Base-by-base conservation (phyloP, 208 protist species). In the Trypanosoma brucei region DNA sequence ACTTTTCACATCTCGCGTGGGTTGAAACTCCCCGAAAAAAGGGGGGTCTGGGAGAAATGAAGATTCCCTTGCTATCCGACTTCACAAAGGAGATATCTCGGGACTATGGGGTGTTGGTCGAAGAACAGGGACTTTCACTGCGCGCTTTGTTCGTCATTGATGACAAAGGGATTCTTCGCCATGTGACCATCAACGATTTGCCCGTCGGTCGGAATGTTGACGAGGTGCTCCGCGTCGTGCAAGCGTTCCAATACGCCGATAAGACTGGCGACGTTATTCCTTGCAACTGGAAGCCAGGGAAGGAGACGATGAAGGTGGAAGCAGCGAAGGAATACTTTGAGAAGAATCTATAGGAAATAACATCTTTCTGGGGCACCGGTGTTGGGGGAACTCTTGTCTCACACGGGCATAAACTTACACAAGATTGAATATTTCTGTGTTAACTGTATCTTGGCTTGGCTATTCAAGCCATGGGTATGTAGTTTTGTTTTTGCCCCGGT, bases 81-180 rank as follows among this genome's bases (percentile, higher is more conserved):
- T 85, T 97, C 44, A 96, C 75, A 44, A 95, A 96, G 79, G 76
- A 91, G 36, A 97, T 99, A 46, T 68, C 92, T 0, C 73, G 81
- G 40, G 91, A 96, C 81, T 99, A 98, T 70, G 96, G 96, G 39
- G 94, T 98, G 0, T 89, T 98, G 58, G 86, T 98, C 55, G 86
- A 95, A 62, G 76, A 84, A 7, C 84, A 70, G 14, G 88, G 93
- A 30, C 67, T 97, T 45, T 63, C 92, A 35, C 76, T 96, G 42
- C 91, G 95, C 55, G 97, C 95, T 35, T 80, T 97, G 1, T 99
- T 98, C 83, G 87, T 99, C 63, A 98, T 98, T 67, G 96, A 97
- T 73, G 78, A 77, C 38, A 93, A 97, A 4, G 94, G 93, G 51
- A 71, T 96, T 33, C 76, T 98, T 11, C 88, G 95, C 59, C 90